phyloP scores from a whole-genome alignment of 2,329 filamentous ascomycete genomes.

The Beauveria varroae region DNA sequence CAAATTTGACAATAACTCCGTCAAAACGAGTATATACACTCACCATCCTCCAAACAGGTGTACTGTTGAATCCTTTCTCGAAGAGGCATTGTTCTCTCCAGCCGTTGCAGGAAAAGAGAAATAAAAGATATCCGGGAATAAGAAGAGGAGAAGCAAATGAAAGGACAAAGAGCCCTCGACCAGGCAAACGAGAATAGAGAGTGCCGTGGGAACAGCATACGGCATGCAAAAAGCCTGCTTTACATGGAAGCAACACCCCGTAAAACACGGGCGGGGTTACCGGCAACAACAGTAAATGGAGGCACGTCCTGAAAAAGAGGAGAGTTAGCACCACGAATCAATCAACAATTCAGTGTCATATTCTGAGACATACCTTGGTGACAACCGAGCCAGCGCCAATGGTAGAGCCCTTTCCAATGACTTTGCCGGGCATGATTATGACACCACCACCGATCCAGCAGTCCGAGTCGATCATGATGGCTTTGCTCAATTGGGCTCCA shows the following conservation, averaged over 20 bases:
- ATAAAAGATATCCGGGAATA: neutral
- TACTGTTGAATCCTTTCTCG: slow-evolving; percentile 1
- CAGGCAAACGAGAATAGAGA: neutral
- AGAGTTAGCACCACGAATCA: neutral
- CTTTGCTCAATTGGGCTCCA: slow-evolving; percentile 61
- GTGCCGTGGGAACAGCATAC: neutral
- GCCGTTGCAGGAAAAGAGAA: neutral
- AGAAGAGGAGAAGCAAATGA: neutral
- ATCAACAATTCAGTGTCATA: slow-evolving; percentile 9
- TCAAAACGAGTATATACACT: neutral
- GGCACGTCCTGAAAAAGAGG: slow-evolving; percentile 47
- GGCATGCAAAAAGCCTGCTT: neutral
- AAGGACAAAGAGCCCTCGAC: neutral
- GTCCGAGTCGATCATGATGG: slow-evolving; percentile 76
- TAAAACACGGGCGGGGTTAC: slow-evolving; percentile 58
- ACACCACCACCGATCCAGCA: slow-evolving; percentile 75
- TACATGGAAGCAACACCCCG: slow-evolving; percentile 30
- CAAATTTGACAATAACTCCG: neutral
- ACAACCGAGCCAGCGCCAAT: slow-evolving; percentile 82
- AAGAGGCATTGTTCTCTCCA: neutral
- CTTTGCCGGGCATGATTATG: slow-evolving; percentile 70
- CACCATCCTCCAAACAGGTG: neutral
- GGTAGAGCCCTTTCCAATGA: slow-evolving; percentile 69
- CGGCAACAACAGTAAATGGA: slow-evolving; percentile 60
- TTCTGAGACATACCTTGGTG: slow-evolving; percentile 51